These are phyloP conservation scores for Rhodotorula sp. DNA, from an alignment of 1,284 basidiomycete genomes.

Conservation along the genomic window DNA sequence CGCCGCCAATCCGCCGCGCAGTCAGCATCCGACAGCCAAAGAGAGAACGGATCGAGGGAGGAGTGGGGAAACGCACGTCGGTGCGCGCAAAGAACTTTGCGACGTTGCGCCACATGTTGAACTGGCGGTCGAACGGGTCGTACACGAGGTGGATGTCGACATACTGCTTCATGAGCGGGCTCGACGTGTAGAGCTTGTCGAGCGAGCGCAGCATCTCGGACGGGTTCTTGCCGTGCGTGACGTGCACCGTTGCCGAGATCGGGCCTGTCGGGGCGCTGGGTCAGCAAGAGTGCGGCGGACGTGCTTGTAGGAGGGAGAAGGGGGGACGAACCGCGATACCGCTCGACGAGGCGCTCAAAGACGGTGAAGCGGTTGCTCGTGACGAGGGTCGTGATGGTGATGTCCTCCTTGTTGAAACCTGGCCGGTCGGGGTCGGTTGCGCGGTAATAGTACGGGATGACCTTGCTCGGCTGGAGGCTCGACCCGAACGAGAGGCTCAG, in stretches of 20 bases:
- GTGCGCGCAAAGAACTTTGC: constrained; percentile 77
- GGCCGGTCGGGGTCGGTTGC: constrained; percentile 56
- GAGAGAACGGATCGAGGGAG: background rate
- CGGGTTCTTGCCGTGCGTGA: constrained; percentile 54
- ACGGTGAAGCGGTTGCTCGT: constrained; percentile 75
- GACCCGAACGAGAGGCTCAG: constrained; percentile 43
- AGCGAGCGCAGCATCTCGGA: constrained; percentile 60
- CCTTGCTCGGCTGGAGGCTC: constrained; percentile 61
- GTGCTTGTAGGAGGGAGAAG: background rate
- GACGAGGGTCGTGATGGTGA: constrained; percentile 79
- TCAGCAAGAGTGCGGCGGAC: no score
- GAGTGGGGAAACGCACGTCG: constrained; percentile 52
- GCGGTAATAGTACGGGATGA: constrained; percentile 76
- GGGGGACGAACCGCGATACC: constrained; percentile 64
- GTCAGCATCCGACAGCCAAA: no score
- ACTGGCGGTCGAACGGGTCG: constrained; percentile 74
- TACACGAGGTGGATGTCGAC: constrained; percentile 86
- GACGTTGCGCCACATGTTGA: constrained; percentile 82
- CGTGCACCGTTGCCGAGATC: constrained; percentile 75
- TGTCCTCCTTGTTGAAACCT: constrained; percentile 58
- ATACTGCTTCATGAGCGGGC: constrained; percentile 63
- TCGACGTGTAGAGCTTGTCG: constrained; percentile 65
- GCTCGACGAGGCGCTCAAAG: constrained; percentile 66
- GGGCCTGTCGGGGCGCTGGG: constrained; percentile 59
- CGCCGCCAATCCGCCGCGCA: no score